Percentiles rank a stretch among this genome's conserved stretches.
phyloP scores from a whole-genome alignment of 2,329 filamentous ascomycete species.

The Mycogone perniciosa region DNA sequence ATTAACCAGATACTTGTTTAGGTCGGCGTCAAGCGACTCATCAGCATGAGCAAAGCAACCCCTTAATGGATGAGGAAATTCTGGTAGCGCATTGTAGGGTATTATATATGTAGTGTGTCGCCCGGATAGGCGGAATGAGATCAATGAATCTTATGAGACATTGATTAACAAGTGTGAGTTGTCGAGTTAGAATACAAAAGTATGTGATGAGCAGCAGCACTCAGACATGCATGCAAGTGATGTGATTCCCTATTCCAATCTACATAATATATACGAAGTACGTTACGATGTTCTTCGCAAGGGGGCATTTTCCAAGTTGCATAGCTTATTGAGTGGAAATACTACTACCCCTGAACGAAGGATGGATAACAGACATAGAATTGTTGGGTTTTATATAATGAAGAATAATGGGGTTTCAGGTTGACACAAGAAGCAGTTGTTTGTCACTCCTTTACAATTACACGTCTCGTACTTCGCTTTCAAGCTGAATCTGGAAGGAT shows the following conservation, averaged over 20 bases:
- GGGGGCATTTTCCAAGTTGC: no score
- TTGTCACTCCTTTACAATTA: not conserved
- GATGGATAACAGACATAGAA: no score
- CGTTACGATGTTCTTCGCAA: no score
- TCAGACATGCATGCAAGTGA: not conserved
- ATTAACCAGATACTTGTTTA: slow-evolving; percentile 39
- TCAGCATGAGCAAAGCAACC: slow-evolving; percentile 74
- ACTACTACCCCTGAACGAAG: no score
- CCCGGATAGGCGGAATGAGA: slow-evolving; percentile 18
- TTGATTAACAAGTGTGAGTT: slow-evolving; percentile 15
- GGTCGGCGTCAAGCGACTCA: slow-evolving; percentile 70
- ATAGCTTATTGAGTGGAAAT: no score
- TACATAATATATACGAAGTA: no score
- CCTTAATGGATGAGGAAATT: slow-evolving; percentile 35
- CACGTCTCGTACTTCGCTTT: not conserved
- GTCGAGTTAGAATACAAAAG: slow-evolving; percentile 15
- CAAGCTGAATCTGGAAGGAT: no score
- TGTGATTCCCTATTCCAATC: no score
- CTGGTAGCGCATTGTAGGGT: slow-evolving; percentile 5
- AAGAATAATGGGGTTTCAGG: no score
- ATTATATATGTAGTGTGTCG: slow-evolving; percentile 17
- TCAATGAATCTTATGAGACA: slow-evolving; percentile 16
- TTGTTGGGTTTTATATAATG: no score
- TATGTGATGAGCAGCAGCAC: not conserved
- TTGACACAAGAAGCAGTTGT: not conserved